Base-by-base conservation (phyloP, 2,329 filamentous ascomycete species). In the Aspergillus pseudotamarii region DNA sequence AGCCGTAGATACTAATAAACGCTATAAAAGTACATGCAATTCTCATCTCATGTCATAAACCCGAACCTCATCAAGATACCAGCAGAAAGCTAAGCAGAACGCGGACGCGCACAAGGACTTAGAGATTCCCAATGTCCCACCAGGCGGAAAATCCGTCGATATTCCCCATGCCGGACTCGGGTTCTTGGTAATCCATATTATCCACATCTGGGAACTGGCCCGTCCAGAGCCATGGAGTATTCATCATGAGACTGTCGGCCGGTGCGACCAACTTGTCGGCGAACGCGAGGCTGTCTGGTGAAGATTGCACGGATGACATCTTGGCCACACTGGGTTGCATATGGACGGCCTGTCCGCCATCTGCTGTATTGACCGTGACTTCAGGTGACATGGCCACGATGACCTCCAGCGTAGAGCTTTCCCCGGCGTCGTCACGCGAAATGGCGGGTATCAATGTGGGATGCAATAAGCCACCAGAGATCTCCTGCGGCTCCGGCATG, bases 361-460 rank as follows among this genome's bases (percentile, higher is more conserved):
- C 82, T 3, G 82, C 78, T 0, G 82, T 84, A 65, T 85, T 83
- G 53, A 85, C 81, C 1, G 76, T 81, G 59, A 85, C 80, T 53
- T 85, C 83, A 0, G 83, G 83, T 0, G 83, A 84, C 6, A 81
- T 83, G 0, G 83, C 82, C 9, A 84, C 82, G 5, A 84, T 81
- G 34, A 85, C 83, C 64, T 85, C 83, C 0, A 85, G 73, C 0
- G 71, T 76, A 0, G 76, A 73, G 54, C 68, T 73, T 30, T 81
- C 75, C 32, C 78, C 71, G 5, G 63, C 58, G 3, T 78, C 76
- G 11, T 79, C 74, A 2, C 71, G 67, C 1, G 74, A 30, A 1
- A 73, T 62, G 0, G 79, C 75, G 0, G 78, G 73, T 0, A 63
- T 66, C 3, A 84, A 77, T 0, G 82, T 81, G 1, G 76, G 68